Conservation (phyloP, 139 green algal species). For the Chlamydomonas schloesseri region DNA sequence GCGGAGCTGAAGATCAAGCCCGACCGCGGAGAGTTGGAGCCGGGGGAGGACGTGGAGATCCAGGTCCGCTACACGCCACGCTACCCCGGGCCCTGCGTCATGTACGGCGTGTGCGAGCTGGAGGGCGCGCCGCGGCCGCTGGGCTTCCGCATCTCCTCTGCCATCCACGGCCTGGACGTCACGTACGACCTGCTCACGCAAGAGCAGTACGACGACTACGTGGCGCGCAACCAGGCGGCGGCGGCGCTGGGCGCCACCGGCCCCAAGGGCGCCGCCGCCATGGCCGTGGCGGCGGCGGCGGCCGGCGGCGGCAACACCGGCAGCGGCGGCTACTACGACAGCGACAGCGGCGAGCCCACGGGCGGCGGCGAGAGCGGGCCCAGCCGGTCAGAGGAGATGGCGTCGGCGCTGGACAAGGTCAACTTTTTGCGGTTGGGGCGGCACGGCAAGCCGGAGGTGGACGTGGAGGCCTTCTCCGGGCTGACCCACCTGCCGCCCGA, state of each 20-base stretch:
- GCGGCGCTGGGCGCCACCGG: no score
- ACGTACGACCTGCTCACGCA: conserved; percentile 56
- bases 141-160: conserved; percentile 45
- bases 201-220: conserved; percentile 40
- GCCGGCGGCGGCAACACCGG: not conserved
- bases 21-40: conserved; percentile 46
- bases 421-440: not conserved
- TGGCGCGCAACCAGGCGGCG: not conserved
- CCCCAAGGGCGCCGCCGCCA: not conserved
- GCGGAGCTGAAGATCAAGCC: conserved; percentile 53
- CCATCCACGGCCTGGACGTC: conserved; percentile 48
- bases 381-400: no score
- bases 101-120: conserved; percentile 57
- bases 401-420: not conserved
- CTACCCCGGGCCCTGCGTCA: conserved; percentile 22
- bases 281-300: not conserved
- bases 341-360: no score
- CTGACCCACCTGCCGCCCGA: conserved; percentile 52
- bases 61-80: conserved; percentile 52
- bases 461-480: conserved; percentile 49
- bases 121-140: conserved; percentile 46
- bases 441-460: conserved; percentile 7
- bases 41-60: conserved; percentile 56
- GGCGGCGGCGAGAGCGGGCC: no score
- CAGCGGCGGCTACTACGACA: not conserved